Evolutionary conservation across 768 basidiomycete genomes (phyloP).

Genomic region (Rhodosporidiobolus sp.): DNA sequence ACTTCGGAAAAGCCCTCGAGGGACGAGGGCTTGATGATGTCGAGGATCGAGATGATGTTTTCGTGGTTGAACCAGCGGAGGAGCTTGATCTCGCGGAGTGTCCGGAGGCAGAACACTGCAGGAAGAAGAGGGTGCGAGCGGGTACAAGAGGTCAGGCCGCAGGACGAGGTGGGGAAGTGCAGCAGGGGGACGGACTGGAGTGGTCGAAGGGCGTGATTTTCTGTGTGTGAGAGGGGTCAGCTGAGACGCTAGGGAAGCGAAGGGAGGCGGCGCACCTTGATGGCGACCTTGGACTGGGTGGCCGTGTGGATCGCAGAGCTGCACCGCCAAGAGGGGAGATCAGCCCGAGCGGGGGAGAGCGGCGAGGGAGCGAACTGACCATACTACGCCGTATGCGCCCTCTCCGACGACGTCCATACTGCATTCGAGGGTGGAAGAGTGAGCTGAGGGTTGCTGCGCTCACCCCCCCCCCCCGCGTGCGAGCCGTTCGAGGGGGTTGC

Average conservation of each 20-base stretch:
- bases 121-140: background rate
- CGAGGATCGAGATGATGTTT: slow-evolving; percentile 84
- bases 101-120: slow-evolving; percentile 72
- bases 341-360: background rate
- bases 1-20: slow-evolving; percentile 84
- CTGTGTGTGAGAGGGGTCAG: slow-evolving; percentile 33
- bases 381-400: slow-evolving; percentile 69
- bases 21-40: slow-evolving; percentile 77
- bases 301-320: slow-evolving; percentile 79
- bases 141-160: no score
- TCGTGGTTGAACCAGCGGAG: slow-evolving; percentile 50
- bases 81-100: slow-evolving; percentile 88
- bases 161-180: background rate
- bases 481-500: no score
- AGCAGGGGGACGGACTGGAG: slow-evolving; percentile 53
- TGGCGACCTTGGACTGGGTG: slow-evolving; percentile 86
- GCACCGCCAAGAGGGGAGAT: background rate
- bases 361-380: slow-evolving; percentile 47
- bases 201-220: slow-evolving; percentile 94
- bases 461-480: background rate
- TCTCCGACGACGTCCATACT: slow-evolving; percentile 43
- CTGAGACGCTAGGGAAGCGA: background rate
- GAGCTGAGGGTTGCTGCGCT: background rate
- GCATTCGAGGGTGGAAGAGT: background rate
- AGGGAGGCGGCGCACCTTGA: slow-evolving; percentile 56